Base-by-base conservation (phyloP, 208 protist species). In the Acanthamoeba triangularis region DNA sequence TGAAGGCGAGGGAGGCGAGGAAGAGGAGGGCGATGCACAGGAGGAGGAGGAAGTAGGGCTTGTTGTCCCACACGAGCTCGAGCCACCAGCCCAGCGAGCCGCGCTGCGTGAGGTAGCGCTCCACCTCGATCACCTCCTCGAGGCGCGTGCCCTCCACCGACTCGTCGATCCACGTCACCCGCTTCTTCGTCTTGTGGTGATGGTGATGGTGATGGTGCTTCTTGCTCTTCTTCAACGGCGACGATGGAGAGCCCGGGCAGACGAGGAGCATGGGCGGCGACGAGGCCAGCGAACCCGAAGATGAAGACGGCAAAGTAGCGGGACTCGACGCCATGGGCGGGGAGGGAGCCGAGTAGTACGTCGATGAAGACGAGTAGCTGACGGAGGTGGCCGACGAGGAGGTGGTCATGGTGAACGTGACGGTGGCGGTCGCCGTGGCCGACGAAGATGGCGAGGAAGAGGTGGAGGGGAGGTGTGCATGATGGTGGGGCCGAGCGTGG, bases 51-150 rank as follows among this genome's bases (percentile, higher is more conserved):
- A 47, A 35, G 72, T 80, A 80, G 72, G 72, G 20, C 72, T 80
- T 80, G 72, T 47, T 20, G 16, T 80, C 72, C 72, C 30, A 49
- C 16, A 80, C 5, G 16, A 47, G n/a, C 37, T 80, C 72, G 72
- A 80, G 30, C 72, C 72, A 80, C 72, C 72, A 80, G 72, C 35
- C 30, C 33, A 80, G 72, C 41, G 72, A 80, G 72, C 72, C 72
- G 37, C 14, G 72, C 72, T 80, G 72, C 41, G 35, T 80, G 72
- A 80, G 72, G 72, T 80, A 80, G 72, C 72, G 72, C 72, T 80
- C 72, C 30, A 80, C 72, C 41, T 80, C 72, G 72, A 80, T 80
- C 41, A 80, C 72, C 41, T 80, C 72, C 41, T 37, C 72, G 72
- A 80, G 72, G 10, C 41, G 30, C 30, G 8, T 49, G 11, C 41